Percentiles rank a stretch among this genome's conserved stretches.
Evolutionary conservation across 306 rosid species (phyloP).

Genomic region (Parietaria judaica): DNA sequence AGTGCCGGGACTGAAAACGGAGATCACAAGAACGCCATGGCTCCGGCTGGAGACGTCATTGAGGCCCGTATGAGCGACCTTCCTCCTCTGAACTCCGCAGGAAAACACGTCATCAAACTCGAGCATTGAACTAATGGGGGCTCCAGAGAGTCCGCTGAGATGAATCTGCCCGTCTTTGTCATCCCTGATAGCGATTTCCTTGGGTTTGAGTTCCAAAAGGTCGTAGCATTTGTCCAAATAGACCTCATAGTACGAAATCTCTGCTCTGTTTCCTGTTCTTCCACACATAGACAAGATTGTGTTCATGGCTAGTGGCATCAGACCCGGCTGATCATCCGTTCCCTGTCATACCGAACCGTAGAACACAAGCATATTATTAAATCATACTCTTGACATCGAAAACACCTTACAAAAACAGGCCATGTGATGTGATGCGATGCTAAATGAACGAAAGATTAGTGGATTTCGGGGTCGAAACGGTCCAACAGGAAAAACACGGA

Average conservation of each 20-base stretch:
- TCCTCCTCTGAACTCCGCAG: conserved; percentile 63
- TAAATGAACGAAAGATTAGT: too few relatives aligned
- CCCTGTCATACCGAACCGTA: conserved; percentile 44
- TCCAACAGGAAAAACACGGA: too few relatives aligned
- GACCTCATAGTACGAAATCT: conserved; percentile 82
- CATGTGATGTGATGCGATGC: too few relatives aligned
- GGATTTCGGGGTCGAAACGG: too few relatives aligned
- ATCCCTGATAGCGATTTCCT: conserved; percentile 68
- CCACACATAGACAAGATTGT: conserved; percentile 49
- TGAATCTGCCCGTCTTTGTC: conserved; percentile 86
- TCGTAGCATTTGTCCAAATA: conserved; percentile 87
- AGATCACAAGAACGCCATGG: conserved; percentile 82
- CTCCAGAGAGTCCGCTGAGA: conserved; percentile 65
- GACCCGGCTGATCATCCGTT: conserved; percentile 63
- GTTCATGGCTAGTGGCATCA: conserved; percentile 71
- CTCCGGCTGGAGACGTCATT: conserved; percentile 95
- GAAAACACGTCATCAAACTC: conserved; percentile 56
- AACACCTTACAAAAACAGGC: too few relatives aligned
- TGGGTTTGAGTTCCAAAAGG: conserved; percentile 66
- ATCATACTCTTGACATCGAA: background rate
- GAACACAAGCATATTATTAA: too few relatives aligned
- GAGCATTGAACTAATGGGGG: conserved; percentile 47
- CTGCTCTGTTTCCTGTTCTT: conserved; percentile 42
- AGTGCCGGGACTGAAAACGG: conserved; percentile 41
- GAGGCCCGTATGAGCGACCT: conserved; percentile 74